phyloP scores from a whole-genome alignment of 1,284 basidiomycete species.

The Salmacisia buchloeana region DNA sequence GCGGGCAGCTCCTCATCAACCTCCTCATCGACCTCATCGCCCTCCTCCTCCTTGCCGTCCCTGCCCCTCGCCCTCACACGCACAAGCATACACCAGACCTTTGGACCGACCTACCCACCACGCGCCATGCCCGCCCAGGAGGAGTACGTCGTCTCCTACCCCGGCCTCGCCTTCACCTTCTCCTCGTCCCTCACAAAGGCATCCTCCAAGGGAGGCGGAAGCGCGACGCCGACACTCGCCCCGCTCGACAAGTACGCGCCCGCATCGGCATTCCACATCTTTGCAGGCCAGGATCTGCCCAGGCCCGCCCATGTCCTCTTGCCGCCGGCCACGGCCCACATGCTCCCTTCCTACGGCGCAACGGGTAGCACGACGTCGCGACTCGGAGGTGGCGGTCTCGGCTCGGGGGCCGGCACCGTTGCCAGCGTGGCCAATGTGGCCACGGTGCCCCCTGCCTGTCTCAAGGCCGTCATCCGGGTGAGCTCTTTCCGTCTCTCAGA shows the following conservation, averaged over 20 bases:
- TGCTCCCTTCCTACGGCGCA: neutral
- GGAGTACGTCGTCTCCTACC: constrained; percentile 26
- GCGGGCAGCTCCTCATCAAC: constrained; percentile 22
- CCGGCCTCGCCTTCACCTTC: constrained; percentile 27
- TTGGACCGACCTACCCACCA: constrained; percentile 26
- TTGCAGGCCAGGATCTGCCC: constrained; percentile 19
- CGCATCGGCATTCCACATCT: constrained; percentile 26
- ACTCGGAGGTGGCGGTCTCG: neutral
- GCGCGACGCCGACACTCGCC: constrained; percentile 10
- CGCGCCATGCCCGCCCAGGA: neutral
- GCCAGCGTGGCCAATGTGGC: neutral
- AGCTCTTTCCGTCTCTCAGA: neutral
- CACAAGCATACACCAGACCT: constrained; percentile 26
- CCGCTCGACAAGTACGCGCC: constrained; percentile 25
- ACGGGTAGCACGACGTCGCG: constrained; percentile 19
- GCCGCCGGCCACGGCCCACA: constrained; percentile 8
- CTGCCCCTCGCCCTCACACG: constrained; percentile 20
- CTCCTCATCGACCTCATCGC: constrained; percentile 26
- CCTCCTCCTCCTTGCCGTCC: constrained; percentile 6
- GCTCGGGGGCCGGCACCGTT: neutral
- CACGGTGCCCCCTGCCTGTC: neutral
- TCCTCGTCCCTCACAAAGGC: neutral
- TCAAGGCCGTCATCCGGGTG: neutral
- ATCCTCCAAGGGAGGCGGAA: constrained; percentile 10
- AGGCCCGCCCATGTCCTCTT: constrained; percentile 22